A percentile compares a stretch with the other conserved stretches of the same genome.
Conservation (phyloP, 2,329 filamentous ascomycete genomes). For the Paecilomyces dactylethromorphus region DNA sequence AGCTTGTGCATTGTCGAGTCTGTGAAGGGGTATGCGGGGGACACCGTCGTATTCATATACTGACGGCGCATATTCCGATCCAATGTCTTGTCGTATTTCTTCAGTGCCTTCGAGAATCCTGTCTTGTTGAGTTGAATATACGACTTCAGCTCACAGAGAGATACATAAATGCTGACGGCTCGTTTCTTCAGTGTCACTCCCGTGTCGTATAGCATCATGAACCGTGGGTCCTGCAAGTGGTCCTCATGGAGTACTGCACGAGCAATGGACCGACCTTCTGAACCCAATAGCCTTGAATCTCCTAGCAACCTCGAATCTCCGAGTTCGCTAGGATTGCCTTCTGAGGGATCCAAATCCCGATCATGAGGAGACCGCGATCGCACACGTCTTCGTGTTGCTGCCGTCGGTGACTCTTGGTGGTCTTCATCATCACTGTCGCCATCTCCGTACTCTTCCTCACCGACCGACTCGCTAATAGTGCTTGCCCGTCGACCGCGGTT, state of each 20-base stretch:
- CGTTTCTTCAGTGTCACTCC: conserved; percentile 89
- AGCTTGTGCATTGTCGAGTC: conserved; percentile 63
- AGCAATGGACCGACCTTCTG: conserved; percentile 10
- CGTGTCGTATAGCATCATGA: conserved; percentile 62
- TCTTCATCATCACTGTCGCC: conserved; percentile 56
- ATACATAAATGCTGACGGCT: conserved; percentile 79
- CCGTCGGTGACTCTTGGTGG: conserved; percentile 38
- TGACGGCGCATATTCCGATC: conserved; percentile 70
- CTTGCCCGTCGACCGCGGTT: conserved; percentile 41
- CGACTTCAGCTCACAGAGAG: conserved; percentile 89
- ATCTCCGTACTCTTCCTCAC: conserved; percentile 49
- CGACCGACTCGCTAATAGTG: conserved; percentile 40
- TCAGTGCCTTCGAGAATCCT: conserved; percentile 90
- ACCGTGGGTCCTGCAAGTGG: conserved; percentile 67
- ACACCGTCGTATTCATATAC: conserved; percentile 70
- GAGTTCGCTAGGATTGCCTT: conserved; percentile 24
- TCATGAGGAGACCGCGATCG: conserved; percentile 16
- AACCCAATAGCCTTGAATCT: conserved; percentile 12
- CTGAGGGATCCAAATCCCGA: conserved; percentile 21
- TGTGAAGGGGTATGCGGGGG: conserved; percentile 74
- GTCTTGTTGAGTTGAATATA: conserved; percentile 95
- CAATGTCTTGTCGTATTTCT: conserved; percentile 97
- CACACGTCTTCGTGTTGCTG: conserved; percentile 29
- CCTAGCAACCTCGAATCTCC: conserved; percentile 27
- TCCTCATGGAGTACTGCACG: conserved; percentile 51